Evolutionary conservation across 2,329 filamentous ascomycete genomes (phyloP).

Genomic region (Elsinoe necatrix): DNA sequence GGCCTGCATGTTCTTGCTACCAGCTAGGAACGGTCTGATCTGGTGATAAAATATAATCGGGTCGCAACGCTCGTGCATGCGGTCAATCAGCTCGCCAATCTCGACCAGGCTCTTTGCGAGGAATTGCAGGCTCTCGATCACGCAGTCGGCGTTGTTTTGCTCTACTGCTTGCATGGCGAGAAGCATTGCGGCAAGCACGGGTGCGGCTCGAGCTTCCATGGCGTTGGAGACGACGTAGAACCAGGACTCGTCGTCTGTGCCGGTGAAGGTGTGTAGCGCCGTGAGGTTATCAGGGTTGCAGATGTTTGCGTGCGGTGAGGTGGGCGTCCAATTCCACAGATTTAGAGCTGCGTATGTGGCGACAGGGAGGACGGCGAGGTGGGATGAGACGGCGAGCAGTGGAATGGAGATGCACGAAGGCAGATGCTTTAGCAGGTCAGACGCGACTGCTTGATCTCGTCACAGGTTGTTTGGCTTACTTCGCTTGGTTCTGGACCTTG

Average conservation of each 20-base stretch:
- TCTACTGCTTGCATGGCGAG: constrained; percentile 40
- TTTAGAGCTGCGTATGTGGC: constrained; percentile 17
- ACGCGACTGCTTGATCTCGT: not conserved
- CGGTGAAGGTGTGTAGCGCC: constrained; percentile 3
- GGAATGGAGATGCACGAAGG: constrained; percentile 16
- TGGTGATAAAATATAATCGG: constrained; percentile 45
- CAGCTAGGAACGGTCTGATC: constrained; percentile 45
- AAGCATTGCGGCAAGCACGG: constrained; percentile 39
- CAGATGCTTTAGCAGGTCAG: not conserved
- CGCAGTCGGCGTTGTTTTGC: constrained; percentile 29
- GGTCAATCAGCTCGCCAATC: constrained; percentile 35
- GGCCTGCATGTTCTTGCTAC: constrained; percentile 46
- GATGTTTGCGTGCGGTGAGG: constrained; percentile 5
- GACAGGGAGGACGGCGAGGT: constrained; percentile 12
- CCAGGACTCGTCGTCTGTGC: constrained; percentile 13
- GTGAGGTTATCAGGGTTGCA: constrained; percentile 10
- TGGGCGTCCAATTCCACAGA: constrained; percentile 15
- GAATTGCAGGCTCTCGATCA: constrained; percentile 34
- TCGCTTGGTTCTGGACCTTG: constrained; percentile 7
- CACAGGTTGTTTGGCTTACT: not conserved
- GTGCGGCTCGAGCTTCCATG: constrained; percentile 44
- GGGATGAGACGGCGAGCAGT: constrained; percentile 13
- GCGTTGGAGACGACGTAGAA: constrained; percentile 47
- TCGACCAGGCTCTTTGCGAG: constrained; percentile 37
- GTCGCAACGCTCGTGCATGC: constrained; percentile 45